phyloP scores from a whole-genome alignment of 1,284 basidiomycete species.

The Lentinula novae-zelandiae region DNA sequence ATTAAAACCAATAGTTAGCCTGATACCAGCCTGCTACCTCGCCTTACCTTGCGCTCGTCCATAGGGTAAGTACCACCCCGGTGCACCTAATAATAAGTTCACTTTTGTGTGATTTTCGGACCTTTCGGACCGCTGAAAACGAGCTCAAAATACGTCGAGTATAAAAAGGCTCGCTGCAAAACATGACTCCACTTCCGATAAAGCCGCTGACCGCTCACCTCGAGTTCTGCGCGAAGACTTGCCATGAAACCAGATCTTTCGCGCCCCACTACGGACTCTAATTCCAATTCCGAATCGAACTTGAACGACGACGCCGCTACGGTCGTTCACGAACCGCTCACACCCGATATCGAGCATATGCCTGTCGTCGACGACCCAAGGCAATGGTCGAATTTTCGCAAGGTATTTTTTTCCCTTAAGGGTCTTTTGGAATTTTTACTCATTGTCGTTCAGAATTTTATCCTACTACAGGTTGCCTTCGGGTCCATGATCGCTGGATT shows the following conservation, averaged over 20 bases:
- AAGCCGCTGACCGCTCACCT: neutral
- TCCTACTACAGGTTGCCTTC: constrained; percentile 53
- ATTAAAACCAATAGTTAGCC: neutral
- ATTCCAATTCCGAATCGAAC: neutral
- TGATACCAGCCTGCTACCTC: neutral
- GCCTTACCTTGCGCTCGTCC: neutral
- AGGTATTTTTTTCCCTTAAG: constrained; percentile 38
- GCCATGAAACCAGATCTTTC: neutral
- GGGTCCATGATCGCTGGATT: constrained; percentile 70
- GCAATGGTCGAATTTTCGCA: constrained; percentile 64
- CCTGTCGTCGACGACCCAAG: constrained; percentile 77
- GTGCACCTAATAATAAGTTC: too few relatives aligned
- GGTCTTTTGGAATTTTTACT: neutral
- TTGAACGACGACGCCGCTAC: constrained; percentile 9
- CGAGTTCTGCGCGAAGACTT: neutral
- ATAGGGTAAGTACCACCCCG: too few relatives aligned
- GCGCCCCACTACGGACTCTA: neutral
- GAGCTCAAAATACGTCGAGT: neutral
- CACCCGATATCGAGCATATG: constrained; percentile 36
- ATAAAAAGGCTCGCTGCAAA: neutral
- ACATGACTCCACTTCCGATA: neutral
- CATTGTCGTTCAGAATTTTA: constrained; percentile 37
- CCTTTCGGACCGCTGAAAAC: neutral
- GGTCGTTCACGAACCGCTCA: neutral
- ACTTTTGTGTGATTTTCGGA: neutral